Conservation (phyloP, 2,329 filamentous ascomycete species). For the Venturia effusa region DNA sequence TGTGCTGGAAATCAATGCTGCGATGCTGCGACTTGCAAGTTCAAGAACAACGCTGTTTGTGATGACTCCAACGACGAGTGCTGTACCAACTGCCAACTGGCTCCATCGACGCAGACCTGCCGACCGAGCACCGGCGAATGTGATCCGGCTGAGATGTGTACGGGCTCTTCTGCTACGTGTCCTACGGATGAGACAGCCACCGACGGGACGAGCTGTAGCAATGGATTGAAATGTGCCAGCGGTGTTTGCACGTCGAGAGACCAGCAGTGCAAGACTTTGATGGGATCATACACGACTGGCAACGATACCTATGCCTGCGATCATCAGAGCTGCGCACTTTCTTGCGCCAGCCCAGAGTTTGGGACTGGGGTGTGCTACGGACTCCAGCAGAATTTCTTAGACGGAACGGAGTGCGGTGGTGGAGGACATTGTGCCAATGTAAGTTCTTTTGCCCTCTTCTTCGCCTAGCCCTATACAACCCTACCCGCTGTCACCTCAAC, state of each 20-base stretch:
- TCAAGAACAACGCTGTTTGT: constrained; percentile 64
- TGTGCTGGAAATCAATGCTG: constrained; percentile 76
- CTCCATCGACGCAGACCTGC: constrained; percentile 60
- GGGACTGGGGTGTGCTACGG: constrained; percentile 56
- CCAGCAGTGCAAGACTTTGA: constrained; percentile 74
- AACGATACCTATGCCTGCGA: constrained; percentile 77
- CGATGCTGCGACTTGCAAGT: constrained; percentile 76
- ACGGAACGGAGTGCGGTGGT: constrained; percentile 75
- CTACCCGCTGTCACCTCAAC: not conserved
- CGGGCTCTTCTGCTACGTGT: constrained; percentile 60
- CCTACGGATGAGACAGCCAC: constrained; percentile 58
- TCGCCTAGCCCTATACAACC: not conserved
- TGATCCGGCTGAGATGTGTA: constrained; percentile 76
- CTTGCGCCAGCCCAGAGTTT: constrained; percentile 63
- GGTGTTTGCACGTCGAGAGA: constrained; percentile 92
- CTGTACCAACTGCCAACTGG: constrained; percentile 62
- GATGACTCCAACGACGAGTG: constrained; percentile 79
- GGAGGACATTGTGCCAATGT: constrained; percentile 68
- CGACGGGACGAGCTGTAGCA: constrained; percentile 64
- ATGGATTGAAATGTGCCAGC: constrained; percentile 66
- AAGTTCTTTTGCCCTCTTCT: constrained; percentile 21
- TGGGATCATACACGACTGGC: constrained; percentile 61
- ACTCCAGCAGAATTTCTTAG: constrained; percentile 84
- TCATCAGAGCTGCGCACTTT: constrained; percentile 59
- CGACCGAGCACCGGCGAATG: constrained; percentile 69